Evolutionary conservation across 2,329 filamentous ascomycete genomes (phyloP).

Genomic region (Sordariomycetes sp.): DNA sequence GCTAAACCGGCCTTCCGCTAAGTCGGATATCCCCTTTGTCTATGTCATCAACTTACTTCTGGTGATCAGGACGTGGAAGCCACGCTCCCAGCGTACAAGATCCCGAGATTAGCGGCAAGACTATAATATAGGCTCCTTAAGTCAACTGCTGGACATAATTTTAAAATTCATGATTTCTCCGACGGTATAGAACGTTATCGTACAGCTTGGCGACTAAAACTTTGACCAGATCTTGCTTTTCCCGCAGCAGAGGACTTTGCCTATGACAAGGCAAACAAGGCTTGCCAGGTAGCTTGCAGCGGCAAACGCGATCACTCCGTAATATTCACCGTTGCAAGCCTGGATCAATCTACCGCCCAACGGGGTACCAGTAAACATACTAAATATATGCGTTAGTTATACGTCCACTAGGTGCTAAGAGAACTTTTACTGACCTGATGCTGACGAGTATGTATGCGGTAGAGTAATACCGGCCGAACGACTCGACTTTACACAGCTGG

Average conservation of each 20-base stretch:
- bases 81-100: no score
- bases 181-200: no score
- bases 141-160: no score
- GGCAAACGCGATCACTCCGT: neutral
- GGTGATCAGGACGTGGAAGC: no score
- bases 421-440: neutral
- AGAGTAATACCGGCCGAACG: constrained; percentile 60
- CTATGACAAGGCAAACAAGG: neutral
- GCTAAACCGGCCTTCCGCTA: no score
- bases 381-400: neutral
- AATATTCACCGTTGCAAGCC: neutral
- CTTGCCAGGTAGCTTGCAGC: constrained; percentile 2
- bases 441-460: constrained; percentile 52
- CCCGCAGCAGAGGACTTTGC: neutral
- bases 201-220: neutral
- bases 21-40: no score
- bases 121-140: no score
- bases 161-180: no score
- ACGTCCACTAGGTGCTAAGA: no score
- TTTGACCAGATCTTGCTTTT: neutral
- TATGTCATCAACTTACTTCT: no score
- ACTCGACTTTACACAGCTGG: constrained; percentile 55
- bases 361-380: neutral
- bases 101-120: no score
- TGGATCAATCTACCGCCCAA: neutral